Percentiles rank a stretch among this genome's conserved stretches.
Evolutionary conservation across 2,329 filamentous ascomycete species (phyloP).

Genomic region (Uncinocarpus reesii): DNA sequence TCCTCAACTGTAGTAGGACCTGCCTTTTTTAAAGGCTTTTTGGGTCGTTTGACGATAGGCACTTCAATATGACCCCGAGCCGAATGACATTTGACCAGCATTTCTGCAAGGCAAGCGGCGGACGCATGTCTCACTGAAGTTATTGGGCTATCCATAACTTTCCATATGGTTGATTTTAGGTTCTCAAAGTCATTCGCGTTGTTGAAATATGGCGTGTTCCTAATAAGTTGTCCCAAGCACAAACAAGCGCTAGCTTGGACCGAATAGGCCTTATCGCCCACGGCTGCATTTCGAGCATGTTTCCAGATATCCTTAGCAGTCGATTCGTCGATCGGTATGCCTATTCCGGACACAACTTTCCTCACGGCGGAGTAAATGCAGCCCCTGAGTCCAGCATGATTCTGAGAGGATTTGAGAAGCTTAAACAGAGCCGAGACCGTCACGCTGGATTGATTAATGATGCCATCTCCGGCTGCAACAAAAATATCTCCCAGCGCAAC

Average conservation of each 20-base stretch:
- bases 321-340: slow-evolving; percentile 67
- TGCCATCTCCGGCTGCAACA: slow-evolving; percentile 85
- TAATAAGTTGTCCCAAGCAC: slow-evolving; percentile 64
- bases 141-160: slow-evolving; percentile 69
- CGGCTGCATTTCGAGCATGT: slow-evolving; percentile 65
- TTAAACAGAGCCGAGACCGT: slow-evolving; percentile 64
- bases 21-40: slow-evolving; percentile 57
- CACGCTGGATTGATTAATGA: slow-evolving; percentile 69
- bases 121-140: slow-evolving; percentile 71
- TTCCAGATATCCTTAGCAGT: slow-evolving; percentile 91
- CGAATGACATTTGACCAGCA: slow-evolving; percentile 71
- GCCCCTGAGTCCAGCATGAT: slow-evolving; percentile 70
- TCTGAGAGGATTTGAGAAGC: slow-evolving; percentile 66
- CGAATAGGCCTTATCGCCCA: slow-evolving; percentile 69
- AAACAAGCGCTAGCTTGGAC: slow-evolving; percentile 70
- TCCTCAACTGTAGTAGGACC: slow-evolving; percentile 66
- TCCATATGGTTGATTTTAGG: slow-evolving; percentile 71
- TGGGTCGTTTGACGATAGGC: slow-evolving; percentile 57
- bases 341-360: slow-evolving; percentile 66
- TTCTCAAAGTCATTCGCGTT: slow-evolving; percentile 86
- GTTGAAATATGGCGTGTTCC: slow-evolving; percentile 69
- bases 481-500: slow-evolving; percentile 82
- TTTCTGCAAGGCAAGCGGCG: slow-evolving; percentile 71
- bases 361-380: slow-evolving; percentile 64
- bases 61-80: slow-evolving; percentile 47